Conservation (phyloP, 305 asterid genomes). For the Fraxinus baroniana region DNA sequence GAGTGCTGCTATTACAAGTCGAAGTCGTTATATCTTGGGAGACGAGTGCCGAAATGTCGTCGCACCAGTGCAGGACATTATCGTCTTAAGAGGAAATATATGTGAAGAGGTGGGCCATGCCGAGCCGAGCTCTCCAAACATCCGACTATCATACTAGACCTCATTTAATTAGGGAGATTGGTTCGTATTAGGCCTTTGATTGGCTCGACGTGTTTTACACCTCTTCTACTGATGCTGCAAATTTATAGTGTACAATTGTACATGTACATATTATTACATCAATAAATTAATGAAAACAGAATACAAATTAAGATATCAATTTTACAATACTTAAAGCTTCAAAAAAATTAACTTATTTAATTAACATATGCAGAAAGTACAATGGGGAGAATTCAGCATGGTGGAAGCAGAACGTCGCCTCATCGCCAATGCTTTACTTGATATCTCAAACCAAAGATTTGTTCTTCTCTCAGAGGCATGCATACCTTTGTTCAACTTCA, state of each 20-base stretch:
- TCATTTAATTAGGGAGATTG: not conserved
- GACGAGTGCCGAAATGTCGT: too few species aligned
- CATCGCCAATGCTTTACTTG: slow-evolving; percentile 67
- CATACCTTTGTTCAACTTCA: slow-evolving; percentile 71
- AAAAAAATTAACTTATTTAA: not conserved
- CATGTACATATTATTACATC: not conserved
- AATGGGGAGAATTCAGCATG: slow-evolving; percentile 77
- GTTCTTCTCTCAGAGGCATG: slow-evolving; percentile 71
- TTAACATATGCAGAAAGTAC: slow-evolving; percentile 46
- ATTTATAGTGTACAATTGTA: not conserved
- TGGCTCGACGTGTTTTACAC: not conserved
- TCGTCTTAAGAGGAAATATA: too few species aligned
- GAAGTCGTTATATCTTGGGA: too few species aligned
- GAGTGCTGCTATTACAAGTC: accelerated
- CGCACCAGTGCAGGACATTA: too few species aligned
- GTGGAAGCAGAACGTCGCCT: slow-evolving; percentile 77
- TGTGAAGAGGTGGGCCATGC: not conserved
- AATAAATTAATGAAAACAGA: not conserved
- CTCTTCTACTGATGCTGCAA: not conserved
- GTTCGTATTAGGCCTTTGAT: not conserved
- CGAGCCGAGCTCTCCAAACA: not conserved
- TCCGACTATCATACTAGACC: not conserved
- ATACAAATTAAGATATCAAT: not conserved
- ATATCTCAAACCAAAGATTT: slow-evolving; percentile 62
- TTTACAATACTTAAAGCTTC: not conserved